Conservation (phyloP, 495 filamentous ascomycete genomes). For the Cudoniella acicularis region DNA sequence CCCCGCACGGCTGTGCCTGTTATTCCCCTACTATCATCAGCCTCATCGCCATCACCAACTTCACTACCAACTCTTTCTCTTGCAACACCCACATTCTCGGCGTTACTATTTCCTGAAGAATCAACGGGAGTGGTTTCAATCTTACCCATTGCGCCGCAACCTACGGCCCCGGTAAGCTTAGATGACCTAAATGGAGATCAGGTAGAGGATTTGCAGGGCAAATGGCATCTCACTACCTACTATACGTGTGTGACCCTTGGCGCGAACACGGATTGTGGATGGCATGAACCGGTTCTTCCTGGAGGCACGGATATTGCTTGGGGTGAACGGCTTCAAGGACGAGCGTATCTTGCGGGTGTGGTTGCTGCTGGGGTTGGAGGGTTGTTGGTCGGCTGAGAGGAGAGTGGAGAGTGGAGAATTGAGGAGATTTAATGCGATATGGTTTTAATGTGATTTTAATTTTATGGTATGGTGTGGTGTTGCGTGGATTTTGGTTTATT, state of each 20-base stretch:
- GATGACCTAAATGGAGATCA: not conserved
- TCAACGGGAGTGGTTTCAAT: not conserved
- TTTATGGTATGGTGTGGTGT: too few relatives aligned
- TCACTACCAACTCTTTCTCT: not conserved
- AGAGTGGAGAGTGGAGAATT: not conserved
- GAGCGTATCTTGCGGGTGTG: not conserved
- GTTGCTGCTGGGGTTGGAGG: not conserved
- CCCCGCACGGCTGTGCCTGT: too few relatives aligned
- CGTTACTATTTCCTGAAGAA: not conserved
- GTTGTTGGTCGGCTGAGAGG: slow-evolving; percentile 8
- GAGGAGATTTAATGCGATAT: too few relatives aligned
- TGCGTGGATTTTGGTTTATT: too few relatives aligned
- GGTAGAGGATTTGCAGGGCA: slow-evolving; percentile 5
- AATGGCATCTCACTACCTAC: slow-evolving; percentile 37
- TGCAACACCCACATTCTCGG: not conserved
- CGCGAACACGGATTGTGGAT: slow-evolving; percentile 37
- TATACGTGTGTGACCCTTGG: slow-evolving; percentile 34
- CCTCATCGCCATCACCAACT: not conserved
- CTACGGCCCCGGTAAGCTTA: not conserved
- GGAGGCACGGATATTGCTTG: slow-evolving; percentile 24
- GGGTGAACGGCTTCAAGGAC: not conserved
- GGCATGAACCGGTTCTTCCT: slow-evolving; percentile 38
- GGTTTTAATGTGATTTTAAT: too few relatives aligned
- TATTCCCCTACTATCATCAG: too few relatives aligned
- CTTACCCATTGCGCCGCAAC: too few relatives aligned